Conservation (phyloP, 2,329 filamentous ascomycete species). For the Aspergillus uvarum region DNA sequence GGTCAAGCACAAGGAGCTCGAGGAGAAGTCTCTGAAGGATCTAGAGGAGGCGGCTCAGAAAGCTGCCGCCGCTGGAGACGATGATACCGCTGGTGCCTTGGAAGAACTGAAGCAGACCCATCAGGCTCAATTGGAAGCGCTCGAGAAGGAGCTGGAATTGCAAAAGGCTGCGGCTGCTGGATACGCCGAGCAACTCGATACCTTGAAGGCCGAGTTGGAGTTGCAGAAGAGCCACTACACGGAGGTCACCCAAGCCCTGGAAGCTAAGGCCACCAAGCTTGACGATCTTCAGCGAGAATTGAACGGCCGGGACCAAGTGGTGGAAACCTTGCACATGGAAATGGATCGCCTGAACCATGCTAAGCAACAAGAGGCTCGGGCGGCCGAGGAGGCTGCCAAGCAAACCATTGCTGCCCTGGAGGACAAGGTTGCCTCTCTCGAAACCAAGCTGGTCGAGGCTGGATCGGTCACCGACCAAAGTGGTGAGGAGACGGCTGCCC, state of each 20-base stretch:
- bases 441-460: constrained; percentile 35
- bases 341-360: constrained; percentile 34
- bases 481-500: constrained; percentile 25
- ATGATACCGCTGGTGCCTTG: constrained; percentile 34
- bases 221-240: constrained; percentile 30
- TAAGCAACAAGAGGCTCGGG: constrained; percentile 38
- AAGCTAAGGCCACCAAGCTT: constrained; percentile 33
- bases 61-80: constrained; percentile 38
- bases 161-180: constrained; percentile 33
- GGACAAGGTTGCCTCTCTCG: constrained; percentile 37
- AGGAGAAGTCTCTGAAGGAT: constrained; percentile 38
- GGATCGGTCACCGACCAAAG: constrained; percentile 29
- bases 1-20: constrained; percentile 36
- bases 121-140: constrained; percentile 34
- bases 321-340: constrained; percentile 42
- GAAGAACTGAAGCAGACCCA: constrained; percentile 41
- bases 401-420: constrained; percentile 31
- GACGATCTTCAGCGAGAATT: constrained; percentile 36
- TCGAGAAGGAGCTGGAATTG: constrained; percentile 36
- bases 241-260: constrained; percentile 25
- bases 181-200: constrained; percentile 30
- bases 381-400: constrained; percentile 35
- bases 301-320: constrained; percentile 38
- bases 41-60: constrained; percentile 40
- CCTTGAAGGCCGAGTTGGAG: constrained; percentile 34